Base-by-base conservation (phyloP, 495 filamentous ascomycete species). In the Cercophora sp. region DNA sequence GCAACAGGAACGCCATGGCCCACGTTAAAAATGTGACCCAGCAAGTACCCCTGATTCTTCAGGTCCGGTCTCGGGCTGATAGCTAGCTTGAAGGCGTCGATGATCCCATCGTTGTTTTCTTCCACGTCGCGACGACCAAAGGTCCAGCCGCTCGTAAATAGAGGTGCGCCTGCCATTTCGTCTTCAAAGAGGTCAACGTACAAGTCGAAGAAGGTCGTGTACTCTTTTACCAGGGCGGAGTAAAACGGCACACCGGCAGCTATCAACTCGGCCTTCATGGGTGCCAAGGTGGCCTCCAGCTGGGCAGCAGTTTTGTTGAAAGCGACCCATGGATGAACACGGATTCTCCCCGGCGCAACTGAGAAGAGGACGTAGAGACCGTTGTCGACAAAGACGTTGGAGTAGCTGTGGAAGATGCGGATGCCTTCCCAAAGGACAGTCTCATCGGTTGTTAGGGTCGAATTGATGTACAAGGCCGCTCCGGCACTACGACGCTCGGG, bases 391-490 rank as follows among this genome's bases (percentile, higher is more conserved):
- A 66, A 61, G 9, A 57, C 51, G 3, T 70, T 69, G 0, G 62
- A 48, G 20, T 68, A 63, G 31, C 59, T 59, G 54, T 77, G 74
- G 60, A 74, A 76, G 18, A 62, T 52, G 0, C 53, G 41, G 5
- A 76, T 63, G 2, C 64, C 73, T 18, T 65, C 34, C 76, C 75
- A 81, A 67, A 79, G 81, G 5, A 44, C 20, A 3, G 35, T 34
- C 5, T 11, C 18, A 19, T 52, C 27, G 10, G 58, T 67, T 19
- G 75, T 70, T 4, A 49, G 25, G 40, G 55, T 19, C 8, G 27
- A 15, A 55, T 56, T n/a, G 23, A 54, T 25, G 55, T 42, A 36
- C 69, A 69, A 69, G 11, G 39, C 36, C 8, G 61, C 42, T 1
- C 25, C 26, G 0, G 53, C 54, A 42, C 77, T n/a, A 0, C 20